Evolutionary conservation across 345 rosid species (phyloP), one percentile per base, ranked within the genome.

Genomic region (Euphorbia pulcherrima): DNA sequence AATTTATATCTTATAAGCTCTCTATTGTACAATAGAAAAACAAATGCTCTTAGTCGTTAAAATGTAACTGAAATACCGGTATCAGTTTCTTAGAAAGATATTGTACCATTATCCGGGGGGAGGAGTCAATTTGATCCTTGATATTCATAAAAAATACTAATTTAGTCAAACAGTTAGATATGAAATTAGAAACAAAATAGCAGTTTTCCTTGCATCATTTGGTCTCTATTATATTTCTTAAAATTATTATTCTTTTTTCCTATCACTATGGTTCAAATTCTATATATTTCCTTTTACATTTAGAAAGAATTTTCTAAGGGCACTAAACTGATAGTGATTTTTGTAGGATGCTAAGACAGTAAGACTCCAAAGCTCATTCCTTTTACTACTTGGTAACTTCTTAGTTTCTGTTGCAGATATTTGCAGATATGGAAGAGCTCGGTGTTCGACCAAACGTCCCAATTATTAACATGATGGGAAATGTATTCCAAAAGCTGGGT

Each of bases 361-460:
- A 50, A 50, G 24, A 18, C 41, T 60, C 20, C 23, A 11, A 50
- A 10, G 50, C 21, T 44, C 0, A 18, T 23, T 29, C 53, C 69
- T 60, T 14, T 14, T 62, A 51, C 20, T 26, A 23, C 40, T 55
- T 39, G 65, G 9, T 61, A 48, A 65, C 67, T 71, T 48, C 17
- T 27, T 24, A 10, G 40, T 55, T 62, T 16, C 44, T 70, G 23
- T 47, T 60, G 72, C 58, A 89, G 99, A 77, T 90, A 75, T 94
- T 94, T 81, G 99, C 96, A 55, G 97, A 94, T 74, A 94, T 94
- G 99, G 99, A 91, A 83, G 99, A 94, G 81, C 96, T 89, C 52
- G 89, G 89, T 26, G 81, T 94, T 63, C 80, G 79, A 64, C 99
- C 97, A 8, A 78, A 77, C 67, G 60, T 78, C 64, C 46, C 95